Evolutionary conservation across 192 early-diverging fungal species (phyloP).

Genomic region (Pilobolus umbonatus): DNA sequence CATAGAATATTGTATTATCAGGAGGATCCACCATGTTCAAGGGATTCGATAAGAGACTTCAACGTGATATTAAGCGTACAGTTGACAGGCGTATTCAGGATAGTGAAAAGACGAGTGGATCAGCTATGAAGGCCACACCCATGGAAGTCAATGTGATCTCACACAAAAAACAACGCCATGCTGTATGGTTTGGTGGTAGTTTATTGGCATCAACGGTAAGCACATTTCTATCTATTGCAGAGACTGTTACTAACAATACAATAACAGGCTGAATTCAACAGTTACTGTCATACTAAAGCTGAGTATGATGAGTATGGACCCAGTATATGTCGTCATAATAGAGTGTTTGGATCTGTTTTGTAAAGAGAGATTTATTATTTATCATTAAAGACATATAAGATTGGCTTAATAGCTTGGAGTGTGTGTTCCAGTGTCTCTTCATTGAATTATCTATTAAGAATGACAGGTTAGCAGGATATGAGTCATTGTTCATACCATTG

Average conservation of each 20-base stretch:
- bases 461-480: not conserved
- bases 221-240: not conserved
- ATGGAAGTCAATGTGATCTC: conserved; percentile 96
- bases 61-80: conserved; percentile 91
- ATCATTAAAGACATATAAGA: not conserved
- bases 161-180: conserved; percentile 98
- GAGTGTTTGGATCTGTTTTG: conserved; percentile 63
- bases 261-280: conserved; percentile 80
- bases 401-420: not conserved
- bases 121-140: conserved; percentile 51
- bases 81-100: conserved; percentile 67
- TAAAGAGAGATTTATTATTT: conserved; percentile 6
- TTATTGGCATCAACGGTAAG: conserved; percentile 85
- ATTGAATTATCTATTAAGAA: not conserved
- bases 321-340: conserved; percentile 90
- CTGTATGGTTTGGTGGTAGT: conserved; percentile 99
- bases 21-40: conserved; percentile 99
- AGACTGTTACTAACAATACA: conserved; percentile 6
- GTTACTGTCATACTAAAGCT: conserved; percentile 93
- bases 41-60: conserved; percentile 90
- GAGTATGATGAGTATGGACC: conserved; percentile 98
- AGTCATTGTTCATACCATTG: not conserved
- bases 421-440: not conserved
- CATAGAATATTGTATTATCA: conserved; percentile 96
- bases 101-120: conserved; percentile 73